A percentile compares a stretch with the other conserved stretches of the same genome.
phyloP scores from a whole-genome alignment of 129 eudicot species.

The Kitagawia praeruptora region DNA sequence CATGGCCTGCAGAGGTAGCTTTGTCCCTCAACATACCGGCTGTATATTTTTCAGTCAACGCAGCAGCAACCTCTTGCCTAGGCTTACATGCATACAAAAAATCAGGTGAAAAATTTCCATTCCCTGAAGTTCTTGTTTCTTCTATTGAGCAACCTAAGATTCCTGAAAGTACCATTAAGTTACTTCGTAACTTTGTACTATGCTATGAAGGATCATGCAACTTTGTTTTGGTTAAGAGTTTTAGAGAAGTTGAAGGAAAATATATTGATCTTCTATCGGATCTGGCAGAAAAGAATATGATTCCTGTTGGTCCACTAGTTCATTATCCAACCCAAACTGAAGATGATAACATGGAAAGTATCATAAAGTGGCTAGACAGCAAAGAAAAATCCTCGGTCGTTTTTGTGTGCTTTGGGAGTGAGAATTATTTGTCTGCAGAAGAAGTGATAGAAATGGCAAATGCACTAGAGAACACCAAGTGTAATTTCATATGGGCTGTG shows the following conservation, averaged over 20 bases:
- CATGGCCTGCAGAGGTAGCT: slow-evolving; percentile 5
- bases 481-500: neutral
- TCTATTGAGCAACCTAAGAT: neutral
- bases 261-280: neutral
- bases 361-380: neutral
- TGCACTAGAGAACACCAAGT: neutral
- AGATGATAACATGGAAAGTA: neutral
- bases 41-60: neutral
- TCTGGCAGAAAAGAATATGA: neutral
- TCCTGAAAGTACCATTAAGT: neutral
- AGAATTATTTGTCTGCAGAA: neutral
- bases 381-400: neutral
- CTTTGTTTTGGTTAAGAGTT: slow-evolving; percentile 2
- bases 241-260: neutral
- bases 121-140: neutral
- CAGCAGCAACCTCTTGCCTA: neutral
- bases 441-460: neutral
- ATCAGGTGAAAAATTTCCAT: neutral
- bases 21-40: neutral
- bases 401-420: slow-evolving; percentile 7
- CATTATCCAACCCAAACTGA: neutral
- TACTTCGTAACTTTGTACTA: neutral
- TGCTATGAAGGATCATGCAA: neutral
- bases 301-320: neutral
- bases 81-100: neutral